Base-by-base conservation (phyloP, 176 grass and related monocot species). In the Triticum urartu region DNA sequence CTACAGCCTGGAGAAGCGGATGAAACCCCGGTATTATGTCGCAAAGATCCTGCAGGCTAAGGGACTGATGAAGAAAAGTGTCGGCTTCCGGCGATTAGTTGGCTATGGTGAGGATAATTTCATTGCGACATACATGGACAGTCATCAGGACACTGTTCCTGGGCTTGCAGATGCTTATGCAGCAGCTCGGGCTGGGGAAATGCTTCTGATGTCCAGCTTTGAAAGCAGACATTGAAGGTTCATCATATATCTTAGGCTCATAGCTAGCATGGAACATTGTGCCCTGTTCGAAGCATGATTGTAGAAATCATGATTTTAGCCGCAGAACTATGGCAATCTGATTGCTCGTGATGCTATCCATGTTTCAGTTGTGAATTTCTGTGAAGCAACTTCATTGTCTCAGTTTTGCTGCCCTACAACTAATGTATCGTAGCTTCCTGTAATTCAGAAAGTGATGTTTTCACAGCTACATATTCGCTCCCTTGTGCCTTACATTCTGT, bases 1-100 rank as follows among this genome's bases (percentile, higher is more conserved):
- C 4, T 83, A 2, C 9, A 92, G 86, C 65, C 50, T 95, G 21
- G 88, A 95, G 82, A 89, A 90, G 64, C 75, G 88, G 30, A 5
- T 89, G 3, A 38, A 69, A 4, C 91, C 90, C 6, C 45, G 91
- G 12, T 8, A 83, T 75, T 60, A 52, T 62, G 84, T 87, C 22
- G 54, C 81, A 40, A 75, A 93, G 45, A 20, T 89, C 79, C 79
- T 95, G n/a, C 90, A 56, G 59, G 67, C 34, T 3, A 77, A 85
- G 22, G 89, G 79, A 6, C 80, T 89, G 62, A 33, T 52, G 39
- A 56, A 66, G 32, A 33, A 11, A n/a, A 66, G 17, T 13, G 18
- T 81, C 20, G 5, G 68, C n/a, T 59, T 83, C 30, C 50, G 48
- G 0, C 13, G 4, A 15, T 28, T 67, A 60, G 20, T 59, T 83